A percentile compares a stretch with the other conserved stretches of the same genome.
These are phyloP conservation scores for Epichloe amarillans DNA, from an alignment of 2,329 filamentous ascomycete species.

Conservation along the genomic window DNA sequence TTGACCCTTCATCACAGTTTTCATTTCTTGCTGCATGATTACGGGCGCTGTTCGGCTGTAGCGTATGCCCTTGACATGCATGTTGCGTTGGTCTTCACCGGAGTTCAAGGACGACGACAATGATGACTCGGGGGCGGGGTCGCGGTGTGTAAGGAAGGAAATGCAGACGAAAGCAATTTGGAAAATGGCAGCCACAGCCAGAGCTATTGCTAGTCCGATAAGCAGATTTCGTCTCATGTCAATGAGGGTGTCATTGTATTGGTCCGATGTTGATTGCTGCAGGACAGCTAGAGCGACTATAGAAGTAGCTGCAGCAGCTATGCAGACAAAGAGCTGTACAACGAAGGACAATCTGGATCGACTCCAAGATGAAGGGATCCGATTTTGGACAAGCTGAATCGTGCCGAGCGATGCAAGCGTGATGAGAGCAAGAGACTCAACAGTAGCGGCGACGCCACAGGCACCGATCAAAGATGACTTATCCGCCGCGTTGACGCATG, in stretches of 20 bases:
- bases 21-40: conserved; percentile 18
- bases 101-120: conserved; percentile 16
- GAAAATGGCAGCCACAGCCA: conserved; percentile 30
- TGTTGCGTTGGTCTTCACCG: conserved; percentile 11
- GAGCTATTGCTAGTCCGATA: conserved; percentile 29
- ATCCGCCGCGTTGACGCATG: conserved; percentile 4
- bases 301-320: conserved; percentile 31
- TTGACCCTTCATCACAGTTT: conserved; percentile 21
- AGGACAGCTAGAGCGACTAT: conserved; percentile 29
- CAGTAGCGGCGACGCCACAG: conserved; percentile 15
- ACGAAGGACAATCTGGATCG: conserved; percentile 15
- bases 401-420: conserved; percentile 20
- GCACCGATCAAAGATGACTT: conserved; percentile 5
- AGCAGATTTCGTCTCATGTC: conserved; percentile 22
- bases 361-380: conserved; percentile 13
- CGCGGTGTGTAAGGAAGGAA: conserved; percentile 27
- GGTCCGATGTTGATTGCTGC: conserved; percentile 13
- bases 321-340: conserved; percentile 24
- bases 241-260: background rate
- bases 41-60: conserved; percentile 33
- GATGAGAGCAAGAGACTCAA: conserved; percentile 16
- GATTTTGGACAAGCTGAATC: conserved; percentile 13
- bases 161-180: conserved; percentile 36
- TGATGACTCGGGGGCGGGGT: conserved; percentile 8
- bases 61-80: conserved; percentile 36